Evolutionary conservation across 2,329 filamentous ascomycete genomes (phyloP), one percentile per base, ranked within the genome.

Genomic region (Paraphaeosphaeria sporulosa): DNA sequence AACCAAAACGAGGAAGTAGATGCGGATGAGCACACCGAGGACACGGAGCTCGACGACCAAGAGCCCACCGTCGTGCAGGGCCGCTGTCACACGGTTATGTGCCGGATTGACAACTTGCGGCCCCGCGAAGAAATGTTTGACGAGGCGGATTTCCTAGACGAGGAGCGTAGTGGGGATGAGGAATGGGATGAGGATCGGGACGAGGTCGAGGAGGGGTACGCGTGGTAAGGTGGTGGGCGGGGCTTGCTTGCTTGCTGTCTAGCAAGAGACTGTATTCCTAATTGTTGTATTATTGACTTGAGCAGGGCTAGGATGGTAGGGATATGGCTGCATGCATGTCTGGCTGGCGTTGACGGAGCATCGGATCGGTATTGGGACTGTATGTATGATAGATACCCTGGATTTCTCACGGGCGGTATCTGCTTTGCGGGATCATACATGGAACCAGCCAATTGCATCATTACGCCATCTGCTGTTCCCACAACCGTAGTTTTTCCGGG

Each of bases 81-180:
- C 1, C 82, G 89, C 65, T 94, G 91, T 70, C 84, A 88, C 43
- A 82, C 87, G 6, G 90, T 94, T 19, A 86, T 90, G 61, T 84
- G 94, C 46, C 81, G 87, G 47, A 89, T 94, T 65, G 91, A 94
- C 76, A 94, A 94, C 72, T 86, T 91, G 71, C 89, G 92, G 61
- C 88, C 89, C 5, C 83, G 84, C 2, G 91, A 93, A 77, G 79
- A 85, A 25, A 87, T 90, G 62, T 91, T 85, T 64, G 84, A 84
- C 23, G 91, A 93, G 81, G 86, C 85, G 1, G 90, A 94, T 72
- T 94, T 94, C 67, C 76, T 91, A 15, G 86, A 89, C 64, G 82
- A 82, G 23, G 87, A 89, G 68, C 74, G 78, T 77, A 90, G 76
- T 76, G 83, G 82, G 3, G 83, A 86, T 58, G 84, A 86, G 38